A percentile compares a stretch with the other conserved stretches of the same genome.
These are phyloP conservation scores for Emergomyces pasteurianus DNA, from an alignment of 2,329 filamentous ascomycete genomes.

Conservation along the genomic window DNA sequence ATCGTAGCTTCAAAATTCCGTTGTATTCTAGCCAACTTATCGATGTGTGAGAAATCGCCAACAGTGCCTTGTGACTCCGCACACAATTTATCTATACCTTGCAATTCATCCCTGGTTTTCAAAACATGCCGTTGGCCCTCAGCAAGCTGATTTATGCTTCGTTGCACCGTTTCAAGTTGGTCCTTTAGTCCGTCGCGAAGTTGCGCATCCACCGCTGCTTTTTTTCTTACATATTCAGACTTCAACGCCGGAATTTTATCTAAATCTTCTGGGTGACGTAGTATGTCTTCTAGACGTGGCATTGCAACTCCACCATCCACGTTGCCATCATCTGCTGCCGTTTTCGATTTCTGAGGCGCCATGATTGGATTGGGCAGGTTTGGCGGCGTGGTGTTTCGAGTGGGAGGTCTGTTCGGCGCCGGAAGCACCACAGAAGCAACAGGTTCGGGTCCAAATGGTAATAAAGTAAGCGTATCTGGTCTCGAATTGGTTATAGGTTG, in stretches of 20 bases:
- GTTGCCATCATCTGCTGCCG: constrained; percentile 26
- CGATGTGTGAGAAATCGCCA: constrained; percentile 86
- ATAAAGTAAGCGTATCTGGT: not conserved
- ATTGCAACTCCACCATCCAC: constrained; percentile 53
- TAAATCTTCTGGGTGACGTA: constrained; percentile 90
- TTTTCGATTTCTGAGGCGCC: constrained; percentile 1
- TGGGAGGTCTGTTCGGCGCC: not conserved
- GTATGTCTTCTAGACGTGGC: constrained; percentile 74
- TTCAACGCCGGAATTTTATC: constrained; percentile 89
- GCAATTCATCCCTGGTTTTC: constrained; percentile 94
- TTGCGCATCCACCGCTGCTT: constrained; percentile 79
- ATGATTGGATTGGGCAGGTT: not conserved
- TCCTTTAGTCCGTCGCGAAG: constrained; percentile 78
- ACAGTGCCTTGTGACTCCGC: constrained; percentile 97
- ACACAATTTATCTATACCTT: constrained; percentile 95
- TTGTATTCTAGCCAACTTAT: constrained; percentile 45
- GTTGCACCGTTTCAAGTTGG: constrained; percentile 87
- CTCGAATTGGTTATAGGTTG: not conserved
- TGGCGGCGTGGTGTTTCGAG: not conserved
- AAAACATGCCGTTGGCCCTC: constrained; percentile 88
- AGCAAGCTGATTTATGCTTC: constrained; percentile 76
- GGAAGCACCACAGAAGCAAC: not conserved
- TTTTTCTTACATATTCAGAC: constrained; percentile 88
- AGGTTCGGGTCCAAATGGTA: not conserved
- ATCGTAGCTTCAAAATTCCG: constrained; percentile 91